A percentile compares a stretch with the other conserved stretches of the same genome.
phyloP scores from a whole-genome alignment of 352 stramenopile species.

The Peronospora farinosa region DNA sequence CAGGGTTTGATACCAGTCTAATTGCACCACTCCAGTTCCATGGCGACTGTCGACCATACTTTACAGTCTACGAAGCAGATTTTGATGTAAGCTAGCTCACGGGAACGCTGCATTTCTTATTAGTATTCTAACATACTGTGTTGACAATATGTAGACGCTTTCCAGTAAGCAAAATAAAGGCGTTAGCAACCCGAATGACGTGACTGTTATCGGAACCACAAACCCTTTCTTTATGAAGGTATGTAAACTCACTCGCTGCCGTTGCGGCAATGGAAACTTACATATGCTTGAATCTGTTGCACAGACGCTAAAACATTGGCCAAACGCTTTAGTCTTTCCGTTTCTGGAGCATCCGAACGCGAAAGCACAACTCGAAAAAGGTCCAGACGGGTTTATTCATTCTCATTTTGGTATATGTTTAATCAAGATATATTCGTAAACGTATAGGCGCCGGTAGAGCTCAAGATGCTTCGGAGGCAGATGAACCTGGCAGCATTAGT shows the following conservation, averaged over 20 bases:
- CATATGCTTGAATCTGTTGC: not conserved
- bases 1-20: slow-evolving; percentile 35
- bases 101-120: not conserved
- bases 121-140: slow-evolving; percentile 2
- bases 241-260: not conserved
- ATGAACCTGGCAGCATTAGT: slow-evolving; percentile 37
- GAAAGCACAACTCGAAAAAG: slow-evolving; percentile 16
- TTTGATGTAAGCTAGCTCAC: slow-evolving; percentile 49
- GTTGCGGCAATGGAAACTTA: not conserved
- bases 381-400: slow-evolving; percentile 1
- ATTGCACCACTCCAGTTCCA: slow-evolving; percentile 75
- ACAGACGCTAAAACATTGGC: slow-evolving; percentile 68
- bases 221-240: slow-evolving; percentile 88
- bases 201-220: slow-evolving; percentile 73
- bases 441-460: slow-evolving; percentile 2
- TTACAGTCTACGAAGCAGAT: slow-evolving; percentile 80
- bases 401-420: not conserved
- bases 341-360: slow-evolving; percentile 42
- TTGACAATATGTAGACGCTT: slow-evolving; percentile 33
- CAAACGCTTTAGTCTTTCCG: slow-evolving; percentile 73
- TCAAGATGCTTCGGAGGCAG: slow-evolving; percentile 16
- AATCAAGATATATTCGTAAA: not conserved
- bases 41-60: slow-evolving; percentile 82
- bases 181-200: slow-evolving; percentile 36
- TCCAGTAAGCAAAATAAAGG: slow-evolving; percentile 49